Conservation (phyloP, 257 asterid species). For the Solanum pimpinellifolium region DNA sequence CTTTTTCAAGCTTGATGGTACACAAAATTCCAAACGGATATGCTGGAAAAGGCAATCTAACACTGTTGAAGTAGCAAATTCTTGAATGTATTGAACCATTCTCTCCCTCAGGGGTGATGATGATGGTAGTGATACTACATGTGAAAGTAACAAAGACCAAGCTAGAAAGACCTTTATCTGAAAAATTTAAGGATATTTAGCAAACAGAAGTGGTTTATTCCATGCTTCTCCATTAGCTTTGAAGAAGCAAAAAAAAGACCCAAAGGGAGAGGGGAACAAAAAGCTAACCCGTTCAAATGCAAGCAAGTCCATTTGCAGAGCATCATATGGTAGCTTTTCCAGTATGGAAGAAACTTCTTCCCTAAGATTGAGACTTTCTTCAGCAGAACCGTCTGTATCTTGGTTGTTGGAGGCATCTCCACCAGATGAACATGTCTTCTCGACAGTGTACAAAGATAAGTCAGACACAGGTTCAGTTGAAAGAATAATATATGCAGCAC, state of each 20-base stretch:
- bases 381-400: constrained; percentile 32
- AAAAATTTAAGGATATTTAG: constrained; percentile 7
- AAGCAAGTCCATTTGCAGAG: constrained; percentile 59
- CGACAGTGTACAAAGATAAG: constrained; percentile 34
- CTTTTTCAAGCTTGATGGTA: constrained; percentile 50
- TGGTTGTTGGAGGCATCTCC: constrained; percentile 31
- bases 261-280: not conserved
- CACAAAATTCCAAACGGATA: constrained; percentile 58
- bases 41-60: constrained; percentile 88
- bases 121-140: constrained; percentile 64
- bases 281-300: constrained; percentile 67
- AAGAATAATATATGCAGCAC: constrained; percentile 75
- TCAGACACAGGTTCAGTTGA: constrained; percentile 58
- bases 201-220: not conserved
- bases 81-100: constrained; percentile 75
- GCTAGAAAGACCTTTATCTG: constrained; percentile 76
- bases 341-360: constrained; percentile 67
- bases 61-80: constrained; percentile 50
- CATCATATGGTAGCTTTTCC: constrained; percentile 42
- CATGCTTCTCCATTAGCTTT: not conserved
- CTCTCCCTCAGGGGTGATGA: constrained; percentile 73
- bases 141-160: constrained; percentile 84
- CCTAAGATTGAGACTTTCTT: constrained; percentile 50
- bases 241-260: not conserved
- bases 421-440: constrained; percentile 12